These are phyloP conservation scores for Solanum virginianum DNA, from an alignment of 257 asterid species.

Conservation along the genomic window DNA sequence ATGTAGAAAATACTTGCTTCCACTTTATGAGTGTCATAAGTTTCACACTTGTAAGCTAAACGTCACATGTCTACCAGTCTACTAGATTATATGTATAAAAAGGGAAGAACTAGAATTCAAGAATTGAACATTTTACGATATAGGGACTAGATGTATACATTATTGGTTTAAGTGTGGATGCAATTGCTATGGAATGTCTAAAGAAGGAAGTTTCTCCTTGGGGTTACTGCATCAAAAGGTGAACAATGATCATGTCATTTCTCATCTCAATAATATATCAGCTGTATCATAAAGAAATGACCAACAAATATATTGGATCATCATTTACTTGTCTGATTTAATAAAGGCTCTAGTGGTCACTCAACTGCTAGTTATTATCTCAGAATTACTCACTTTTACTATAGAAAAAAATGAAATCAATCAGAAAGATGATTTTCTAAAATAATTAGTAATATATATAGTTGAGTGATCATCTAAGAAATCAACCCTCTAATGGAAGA, in stretches of 20 bases:
- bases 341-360: background rate
- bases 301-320: background rate
- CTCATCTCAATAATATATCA: constrained; percentile 51
- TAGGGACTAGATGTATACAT: no score
- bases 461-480: background rate
- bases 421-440: no score
- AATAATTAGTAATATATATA: background rate
- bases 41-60: no score
- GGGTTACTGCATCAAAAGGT: constrained; percentile 20
- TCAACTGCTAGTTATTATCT: background rate
- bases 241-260: constrained; percentile 21
- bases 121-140: no score
- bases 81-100: no score
- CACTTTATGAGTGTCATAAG: no score
- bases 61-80: no score
- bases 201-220: constrained; percentile 25
- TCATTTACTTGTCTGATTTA: background rate
- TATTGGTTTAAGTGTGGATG: no score
- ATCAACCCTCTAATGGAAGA: background rate
- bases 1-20: no score
- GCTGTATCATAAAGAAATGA: constrained; percentile 22
- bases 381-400: background rate
- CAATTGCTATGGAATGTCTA: constrained; percentile 4
- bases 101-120: no score
- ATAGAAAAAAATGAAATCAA: background rate